A percentile compares a stretch with the other conserved stretches of the same genome.
These are phyloP conservation scores for Lactarius deliciosus DNA, from an alignment of 768 basidiomycete species.

Conservation along the genomic window DNA sequence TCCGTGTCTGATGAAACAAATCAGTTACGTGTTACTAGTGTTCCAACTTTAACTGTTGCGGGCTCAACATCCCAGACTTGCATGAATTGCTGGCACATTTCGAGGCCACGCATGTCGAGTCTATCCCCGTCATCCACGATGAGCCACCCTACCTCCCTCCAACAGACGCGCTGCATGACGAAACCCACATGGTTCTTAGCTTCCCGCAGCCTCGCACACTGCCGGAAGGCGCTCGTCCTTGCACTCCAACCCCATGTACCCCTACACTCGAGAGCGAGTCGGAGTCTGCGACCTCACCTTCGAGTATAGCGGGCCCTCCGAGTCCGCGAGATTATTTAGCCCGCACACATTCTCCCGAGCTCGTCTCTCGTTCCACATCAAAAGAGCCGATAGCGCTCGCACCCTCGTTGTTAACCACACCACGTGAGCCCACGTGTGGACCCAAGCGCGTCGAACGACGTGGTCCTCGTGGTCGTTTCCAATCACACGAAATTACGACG, in stretches of 20 bases:
- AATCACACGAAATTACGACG: conserved; percentile 25
- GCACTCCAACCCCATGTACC: conserved; percentile 20
- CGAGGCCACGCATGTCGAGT: conserved; percentile 44
- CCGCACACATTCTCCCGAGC: conserved; percentile 6
- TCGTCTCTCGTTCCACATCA: conserved; percentile 1
- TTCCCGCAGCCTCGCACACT: conserved; percentile 38
- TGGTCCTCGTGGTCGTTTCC: conserved; percentile 29
- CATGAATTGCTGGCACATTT: conserved; percentile 54
- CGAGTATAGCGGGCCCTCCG: conserved; percentile 17
- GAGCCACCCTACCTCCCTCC: conserved; percentile 23
- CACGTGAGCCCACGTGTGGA: conserved; percentile 23
- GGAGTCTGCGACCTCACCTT: conserved; percentile 19
- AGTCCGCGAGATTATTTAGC: conserved; percentile 24
- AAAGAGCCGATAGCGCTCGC: conserved; percentile 27
- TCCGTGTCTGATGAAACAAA: neutral
- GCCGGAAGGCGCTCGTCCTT: conserved; percentile 26
- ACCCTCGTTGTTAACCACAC: conserved; percentile 23
- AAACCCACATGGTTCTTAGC: conserved; percentile 33
- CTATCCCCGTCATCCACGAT: conserved; percentile 14
- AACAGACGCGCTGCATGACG: conserved; percentile 20
- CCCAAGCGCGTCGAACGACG: conserved; percentile 26
- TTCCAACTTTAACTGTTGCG: conserved; percentile 51
- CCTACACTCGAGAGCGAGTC: conserved; percentile 21
- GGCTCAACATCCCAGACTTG: conserved; percentile 44
- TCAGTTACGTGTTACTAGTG: conserved; percentile 35